Conservation (phyloP, 352 stramenopile genomes). For the Phytophthora hybrid region DNA sequence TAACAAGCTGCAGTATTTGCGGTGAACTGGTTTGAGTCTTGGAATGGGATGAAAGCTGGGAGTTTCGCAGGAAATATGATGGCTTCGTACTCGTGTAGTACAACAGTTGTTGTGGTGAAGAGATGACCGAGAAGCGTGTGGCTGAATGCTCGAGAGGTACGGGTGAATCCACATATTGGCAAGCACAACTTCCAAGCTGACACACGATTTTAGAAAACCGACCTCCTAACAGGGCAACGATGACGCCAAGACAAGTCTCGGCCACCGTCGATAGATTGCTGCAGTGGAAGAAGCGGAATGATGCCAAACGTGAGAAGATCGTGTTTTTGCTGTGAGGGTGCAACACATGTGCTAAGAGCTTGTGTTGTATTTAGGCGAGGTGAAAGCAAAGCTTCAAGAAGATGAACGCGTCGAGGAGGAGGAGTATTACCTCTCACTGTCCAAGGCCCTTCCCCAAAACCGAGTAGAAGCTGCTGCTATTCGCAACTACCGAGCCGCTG, state of each 20-base stretch:
- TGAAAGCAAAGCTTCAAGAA: slow-evolving; percentile 29
- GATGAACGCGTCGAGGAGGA: slow-evolving; percentile 38
- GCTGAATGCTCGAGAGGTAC: slow-evolving; percentile 12
- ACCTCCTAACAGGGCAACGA: slow-evolving; percentile 1
- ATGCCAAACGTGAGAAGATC: slow-evolving; percentile 25
- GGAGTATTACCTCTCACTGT: slow-evolving; percentile 26
- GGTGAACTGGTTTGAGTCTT: background rate
- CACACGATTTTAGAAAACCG: background rate
- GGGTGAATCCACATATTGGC: background rate
- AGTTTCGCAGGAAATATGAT: slow-evolving; percentile 18
- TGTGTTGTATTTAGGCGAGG: slow-evolving; percentile 16
- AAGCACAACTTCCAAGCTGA: background rate
- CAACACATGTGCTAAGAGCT: slow-evolving; percentile 4
- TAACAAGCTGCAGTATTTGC: slow-evolving; percentile 31
- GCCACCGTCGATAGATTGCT: slow-evolving; percentile 18
- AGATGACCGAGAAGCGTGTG: slow-evolving; percentile 6
- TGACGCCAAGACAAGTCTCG: slow-evolving; percentile 18
- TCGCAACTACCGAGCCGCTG: slow-evolving; percentile 50
- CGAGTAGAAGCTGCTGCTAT: slow-evolving; percentile 39
- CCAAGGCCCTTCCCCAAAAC: slow-evolving; percentile 25
- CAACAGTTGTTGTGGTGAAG: slow-evolving; percentile 4
- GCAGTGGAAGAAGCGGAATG: slow-evolving; percentile 32
- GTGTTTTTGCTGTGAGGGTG: slow-evolving; percentile 2
- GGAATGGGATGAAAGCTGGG: slow-evolving; percentile 3
- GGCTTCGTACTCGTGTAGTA: background rate